phyloP scores from a whole-genome alignment of 768 basidiomycete genomes.

The Xanthoconium stramineum region DNA sequence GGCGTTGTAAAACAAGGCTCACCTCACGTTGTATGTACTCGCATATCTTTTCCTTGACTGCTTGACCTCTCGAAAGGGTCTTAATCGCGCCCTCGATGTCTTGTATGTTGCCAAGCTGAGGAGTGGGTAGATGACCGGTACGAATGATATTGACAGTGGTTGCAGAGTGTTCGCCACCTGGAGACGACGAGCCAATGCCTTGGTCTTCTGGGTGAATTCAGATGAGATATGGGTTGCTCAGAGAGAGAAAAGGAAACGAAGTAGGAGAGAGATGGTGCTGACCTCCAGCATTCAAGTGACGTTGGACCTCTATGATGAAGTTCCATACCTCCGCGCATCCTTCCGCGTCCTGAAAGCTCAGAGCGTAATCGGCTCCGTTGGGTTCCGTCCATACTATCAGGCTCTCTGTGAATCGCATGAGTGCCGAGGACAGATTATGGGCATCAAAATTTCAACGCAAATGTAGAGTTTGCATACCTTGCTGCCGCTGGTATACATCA shows the following conservation, averaged over 20 bases:
- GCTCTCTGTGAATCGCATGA: conserved; percentile 60
- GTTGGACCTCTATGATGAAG: conserved; percentile 90
- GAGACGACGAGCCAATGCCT: conserved; percentile 55
- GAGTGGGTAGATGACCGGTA: conserved; percentile 70
- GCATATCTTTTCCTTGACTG: conserved; percentile 79
- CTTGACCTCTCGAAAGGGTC: conserved; percentile 64
- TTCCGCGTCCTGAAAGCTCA: conserved; percentile 95
- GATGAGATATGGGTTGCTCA: conserved; percentile 16
- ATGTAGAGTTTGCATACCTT: conserved; percentile 51
- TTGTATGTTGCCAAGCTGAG: conserved; percentile 70
- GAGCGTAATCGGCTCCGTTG: conserved; percentile 89
- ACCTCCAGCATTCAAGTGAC: conserved; percentile 71
- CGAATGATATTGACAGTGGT: conserved; percentile 66
- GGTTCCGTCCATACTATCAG: conserved; percentile 99
- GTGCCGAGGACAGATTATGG: conserved; percentile 7
- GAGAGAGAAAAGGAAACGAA: conserved; percentile 5
- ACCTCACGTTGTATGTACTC: conserved; percentile 87
- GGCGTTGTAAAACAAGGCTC: conserved; percentile 25
- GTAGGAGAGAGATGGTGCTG: conserved; percentile 30
- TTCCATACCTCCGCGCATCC: conserved; percentile 98
- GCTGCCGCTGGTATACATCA: conserved; percentile 85
- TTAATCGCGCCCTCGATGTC: conserved; percentile 82
- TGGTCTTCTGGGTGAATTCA: conserved; percentile 41
- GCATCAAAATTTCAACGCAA: background rate
- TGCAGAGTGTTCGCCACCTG: conserved; percentile 56